phyloP scores from a whole-genome alignment of 2,329 filamentous ascomycete genomes.

The Aspergillus pseudoglaucus region DNA sequence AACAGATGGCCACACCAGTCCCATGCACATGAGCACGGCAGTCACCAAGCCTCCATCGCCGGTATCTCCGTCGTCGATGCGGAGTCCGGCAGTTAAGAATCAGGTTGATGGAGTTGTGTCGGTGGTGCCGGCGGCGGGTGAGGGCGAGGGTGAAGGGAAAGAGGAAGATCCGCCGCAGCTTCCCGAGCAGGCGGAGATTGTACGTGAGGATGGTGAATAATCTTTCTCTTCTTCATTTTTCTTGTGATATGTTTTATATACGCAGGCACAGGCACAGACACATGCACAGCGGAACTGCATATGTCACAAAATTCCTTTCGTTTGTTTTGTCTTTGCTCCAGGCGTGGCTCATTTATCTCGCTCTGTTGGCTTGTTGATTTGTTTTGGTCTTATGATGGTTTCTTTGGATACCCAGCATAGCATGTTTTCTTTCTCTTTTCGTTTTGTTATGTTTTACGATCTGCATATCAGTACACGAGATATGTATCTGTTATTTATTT shows the following conservation, averaged over 20 bases:
- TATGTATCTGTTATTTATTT: not conserved
- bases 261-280: no score
- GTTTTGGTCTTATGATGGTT: not conserved
- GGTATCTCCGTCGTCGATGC: not conserved
- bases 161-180: not conserved
- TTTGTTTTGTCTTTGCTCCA: not conserved
- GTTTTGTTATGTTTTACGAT: not conserved
- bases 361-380: no score
- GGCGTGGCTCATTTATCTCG: no score
- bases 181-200: not conserved
- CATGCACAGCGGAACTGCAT: not conserved
- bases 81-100: not conserved
- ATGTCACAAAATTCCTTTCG: not conserved
- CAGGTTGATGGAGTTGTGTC: not conserved
- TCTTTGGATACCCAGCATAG: conserved; percentile 28
- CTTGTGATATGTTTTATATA: not conserved
- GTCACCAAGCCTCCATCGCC: conserved; percentile 1
- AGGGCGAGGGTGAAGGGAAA: not conserved
- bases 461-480: not conserved
- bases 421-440: conserved; percentile 7
- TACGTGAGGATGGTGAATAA: not conserved
- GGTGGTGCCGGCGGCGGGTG: not conserved
- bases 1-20: conserved; percentile 18
- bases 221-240: not conserved
- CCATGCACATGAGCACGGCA: conserved; percentile 19